Evolutionary conservation across 805 yeast species (phyloP), one percentile per base, ranked within the genome.

Genomic region (Groenewaldozyma salmanticensis): DNA sequence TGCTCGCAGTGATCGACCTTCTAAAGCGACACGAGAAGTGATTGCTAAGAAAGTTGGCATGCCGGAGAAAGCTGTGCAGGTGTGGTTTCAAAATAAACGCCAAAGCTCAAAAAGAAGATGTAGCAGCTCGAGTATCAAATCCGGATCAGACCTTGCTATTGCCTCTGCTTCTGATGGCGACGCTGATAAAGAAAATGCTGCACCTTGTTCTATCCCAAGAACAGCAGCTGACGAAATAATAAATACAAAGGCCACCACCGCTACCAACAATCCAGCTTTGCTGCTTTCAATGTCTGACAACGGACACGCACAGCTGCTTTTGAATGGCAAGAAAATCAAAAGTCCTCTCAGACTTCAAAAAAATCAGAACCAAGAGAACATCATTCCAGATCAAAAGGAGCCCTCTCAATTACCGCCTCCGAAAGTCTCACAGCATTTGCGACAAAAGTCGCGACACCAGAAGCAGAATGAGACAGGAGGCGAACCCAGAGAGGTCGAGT

Each of bases 1-100:
- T 55, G 71, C 71, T 38, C 57, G 65, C 37, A 87, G 94, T 45
- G 68, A 77, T 34, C 85, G 94, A 38, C 98, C 98, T 35, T 80
- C 81, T 57, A 81, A 79, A 58, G 64, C 71, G 35, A 71, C 81
- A 55, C 75, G 97, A 51, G 69, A 75, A 36, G 81, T 78, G 49
- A 83, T 92, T 49, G 95, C 97, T 3, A 59, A 65, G 20, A 74
- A 69, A 49, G 94, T 92, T 31, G 79, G 78, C 51, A 92, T 92
- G 97, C 76, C 90, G n/a, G 96, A 90, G 61, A 88, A 88, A 60
- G 95, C 96, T 1, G 95, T 92, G 31, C 98, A 92, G 66, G 86
- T 90, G 48, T 92, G 98, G 98, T 92, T 92, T 65, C 98, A 92
- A 65, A 92, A 92, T 63, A 83, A 78, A 60, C 75, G 98, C 15